phyloP scores from a whole-genome alignment of 2,329 filamentous ascomycete genomes.

The Trichoderma breve region DNA sequence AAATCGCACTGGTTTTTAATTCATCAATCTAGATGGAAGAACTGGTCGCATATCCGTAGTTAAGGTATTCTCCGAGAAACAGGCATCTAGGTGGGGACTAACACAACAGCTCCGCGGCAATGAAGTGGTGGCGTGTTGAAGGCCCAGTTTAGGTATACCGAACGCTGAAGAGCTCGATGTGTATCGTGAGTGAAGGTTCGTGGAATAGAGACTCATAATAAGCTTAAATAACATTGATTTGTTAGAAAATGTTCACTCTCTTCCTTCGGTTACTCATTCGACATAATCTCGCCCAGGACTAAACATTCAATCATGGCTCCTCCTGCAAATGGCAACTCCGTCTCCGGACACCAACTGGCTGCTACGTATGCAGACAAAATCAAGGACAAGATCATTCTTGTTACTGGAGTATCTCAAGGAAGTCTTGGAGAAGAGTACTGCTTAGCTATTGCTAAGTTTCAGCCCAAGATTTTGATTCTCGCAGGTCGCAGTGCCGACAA shows the following conservation, averaged over 20 bases:
- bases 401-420: conserved; percentile 41
- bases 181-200: background rate
- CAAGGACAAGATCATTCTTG: conserved; percentile 36
- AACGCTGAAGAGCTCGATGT: background rate
- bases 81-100: background rate
- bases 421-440: conserved; percentile 39
- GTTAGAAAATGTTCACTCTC: background rate
- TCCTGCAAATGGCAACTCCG: background rate
- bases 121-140: background rate
- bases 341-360: background rate
- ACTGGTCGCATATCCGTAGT: background rate
- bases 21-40: background rate
- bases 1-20: background rate
- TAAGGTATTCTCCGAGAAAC: background rate
- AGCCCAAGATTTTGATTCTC: conserved; percentile 43
- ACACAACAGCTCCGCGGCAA: background rate
- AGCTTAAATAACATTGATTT: background rate
- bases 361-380: conserved; percentile 21
- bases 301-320: background rate
- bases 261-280: background rate
- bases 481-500: conserved; percentile 45
- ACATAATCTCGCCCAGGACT: background rate
- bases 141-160: background rate
- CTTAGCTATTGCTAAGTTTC: conserved; percentile 38
- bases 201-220: rapidly evolving